phyloP scores from a whole-genome alignment of 2,329 filamentous ascomycete genomes.

The Pyrenochaeta sp. region DNA sequence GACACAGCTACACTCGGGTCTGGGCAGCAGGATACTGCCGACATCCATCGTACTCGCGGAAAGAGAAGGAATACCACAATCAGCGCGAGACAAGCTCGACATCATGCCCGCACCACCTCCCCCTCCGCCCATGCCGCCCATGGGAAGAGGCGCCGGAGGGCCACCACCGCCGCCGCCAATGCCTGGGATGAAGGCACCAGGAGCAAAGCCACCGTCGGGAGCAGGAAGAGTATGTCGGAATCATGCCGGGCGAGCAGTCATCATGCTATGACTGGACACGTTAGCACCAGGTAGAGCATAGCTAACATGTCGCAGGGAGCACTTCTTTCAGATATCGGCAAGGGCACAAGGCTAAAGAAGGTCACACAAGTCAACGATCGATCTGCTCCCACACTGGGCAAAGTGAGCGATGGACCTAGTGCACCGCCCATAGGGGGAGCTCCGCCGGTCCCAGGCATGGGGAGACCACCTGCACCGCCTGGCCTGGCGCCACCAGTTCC shows the following conservation, averaged over 20 bases:
- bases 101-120: conserved; percentile 47
- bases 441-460: conserved; percentile 77
- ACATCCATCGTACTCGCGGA: neutral
- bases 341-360: conserved; percentile 83
- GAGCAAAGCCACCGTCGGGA: conserved; percentile 39
- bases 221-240: conserved; percentile 45
- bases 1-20: conserved; percentile 20
- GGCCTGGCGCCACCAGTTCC: conserved; percentile 77
- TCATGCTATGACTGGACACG: conserved; percentile 2
- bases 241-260: neutral
- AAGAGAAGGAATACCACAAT: conserved; percentile 2
- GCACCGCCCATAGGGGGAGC: conserved; percentile 75
- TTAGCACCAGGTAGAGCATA: conserved; percentile 10
- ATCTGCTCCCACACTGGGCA: conserved; percentile 77
- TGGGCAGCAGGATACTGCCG: conserved; percentile 23
- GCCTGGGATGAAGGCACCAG: conserved; percentile 45
- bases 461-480: conserved; percentile 59
- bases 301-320: conserved; percentile 70
- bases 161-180: conserved; percentile 49
- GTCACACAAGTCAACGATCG: conserved; percentile 85
- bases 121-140: conserved; percentile 49
- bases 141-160: conserved; percentile 48
- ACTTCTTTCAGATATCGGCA: conserved; percentile 85
- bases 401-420: conserved; percentile 63
- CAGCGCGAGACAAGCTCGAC: conserved; percentile 21